phyloP scores from a whole-genome alignment of 2,329 filamentous ascomycete species.

The Zymoseptoria crescenta region DNA sequence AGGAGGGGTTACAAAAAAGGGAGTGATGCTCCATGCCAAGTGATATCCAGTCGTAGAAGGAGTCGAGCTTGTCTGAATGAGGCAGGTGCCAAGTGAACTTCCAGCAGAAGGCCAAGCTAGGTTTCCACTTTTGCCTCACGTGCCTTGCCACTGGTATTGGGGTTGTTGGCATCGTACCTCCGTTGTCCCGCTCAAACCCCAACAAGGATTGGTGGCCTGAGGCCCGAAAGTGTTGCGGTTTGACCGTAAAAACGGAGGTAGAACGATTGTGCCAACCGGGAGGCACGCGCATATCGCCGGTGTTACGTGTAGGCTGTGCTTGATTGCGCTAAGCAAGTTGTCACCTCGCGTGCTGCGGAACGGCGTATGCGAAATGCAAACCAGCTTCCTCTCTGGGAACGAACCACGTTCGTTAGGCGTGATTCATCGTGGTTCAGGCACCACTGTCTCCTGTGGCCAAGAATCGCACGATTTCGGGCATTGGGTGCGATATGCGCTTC shows the following conservation, averaged over 20 bases:
- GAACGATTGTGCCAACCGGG: background rate
- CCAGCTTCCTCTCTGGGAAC: background rate
- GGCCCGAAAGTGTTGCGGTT: too few species aligned
- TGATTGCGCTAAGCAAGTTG: background rate
- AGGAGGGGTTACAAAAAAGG: background rate
- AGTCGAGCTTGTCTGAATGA: background rate
- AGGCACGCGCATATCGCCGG: background rate
- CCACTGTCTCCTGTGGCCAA: background rate
- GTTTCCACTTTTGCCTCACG: background rate
- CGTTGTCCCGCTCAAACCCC: too few species aligned
- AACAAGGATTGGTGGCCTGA: too few species aligned
- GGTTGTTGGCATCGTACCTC: background rate
- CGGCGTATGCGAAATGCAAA: background rate
- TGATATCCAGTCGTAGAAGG: background rate
- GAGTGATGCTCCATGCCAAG: background rate
- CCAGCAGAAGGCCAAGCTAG: background rate
- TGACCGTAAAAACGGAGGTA: too few species aligned
- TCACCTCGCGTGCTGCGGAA: background rate
- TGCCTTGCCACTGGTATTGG: background rate
- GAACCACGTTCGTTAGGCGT: background rate
- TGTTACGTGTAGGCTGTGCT: background rate
- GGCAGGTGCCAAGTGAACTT: background rate
- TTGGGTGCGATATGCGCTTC: background rate
- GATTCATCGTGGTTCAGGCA: background rate
- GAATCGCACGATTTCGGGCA: background rate